Evolutionary conservation across 805 yeast species (phyloP), one percentile per base, ranked within the genome.

Genomic region (Phaffomyces thermotolerans): DNA sequence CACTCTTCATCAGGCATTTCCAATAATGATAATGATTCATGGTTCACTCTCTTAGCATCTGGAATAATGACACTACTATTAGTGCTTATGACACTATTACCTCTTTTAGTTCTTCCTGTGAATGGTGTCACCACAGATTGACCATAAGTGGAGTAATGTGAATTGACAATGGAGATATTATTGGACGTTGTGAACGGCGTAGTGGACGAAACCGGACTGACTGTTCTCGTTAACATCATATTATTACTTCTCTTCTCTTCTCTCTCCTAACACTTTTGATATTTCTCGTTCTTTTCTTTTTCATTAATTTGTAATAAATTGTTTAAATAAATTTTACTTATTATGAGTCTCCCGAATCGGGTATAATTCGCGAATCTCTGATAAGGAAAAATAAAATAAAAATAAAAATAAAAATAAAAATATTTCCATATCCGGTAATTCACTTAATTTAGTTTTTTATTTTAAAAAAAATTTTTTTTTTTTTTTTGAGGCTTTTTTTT

Each of bases 101-200:
- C 45, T 17, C 45, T 33, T 23, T 35, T 42, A 4, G 18, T 29
- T 14, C 40, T 27, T 10, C 36, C 36, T 6, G 3, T 22, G 10
- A 32, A 23, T 8, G 40, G 41, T 12, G 43, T 18, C 36, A 43
- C 29, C 4, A 66, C 62, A 1, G 70, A 66, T 6, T 63, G 62
- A 7, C 72, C 72, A 44, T 67, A 67, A 23, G 63, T 58, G 17
- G 62, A 59, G 47, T 67, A 67, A 51, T 65, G 59, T 30, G 57
- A 51, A 48, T 63, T 62, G 39, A 65, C 65, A 13, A 67, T 62
- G 47, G 62, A 57, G 34, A 67, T 58, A 41, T 44, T 49, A 32
- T 37, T 37, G 23, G 48, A 20, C 23, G 36, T 34, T 12, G 40
- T 25, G 49, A 29, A 40, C 27, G 47, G 45, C 15, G 49, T 37